Evolutionary conservation across 2,329 filamentous ascomycete genomes (phyloP).

Genomic region (Erysiphe pisi): DNA sequence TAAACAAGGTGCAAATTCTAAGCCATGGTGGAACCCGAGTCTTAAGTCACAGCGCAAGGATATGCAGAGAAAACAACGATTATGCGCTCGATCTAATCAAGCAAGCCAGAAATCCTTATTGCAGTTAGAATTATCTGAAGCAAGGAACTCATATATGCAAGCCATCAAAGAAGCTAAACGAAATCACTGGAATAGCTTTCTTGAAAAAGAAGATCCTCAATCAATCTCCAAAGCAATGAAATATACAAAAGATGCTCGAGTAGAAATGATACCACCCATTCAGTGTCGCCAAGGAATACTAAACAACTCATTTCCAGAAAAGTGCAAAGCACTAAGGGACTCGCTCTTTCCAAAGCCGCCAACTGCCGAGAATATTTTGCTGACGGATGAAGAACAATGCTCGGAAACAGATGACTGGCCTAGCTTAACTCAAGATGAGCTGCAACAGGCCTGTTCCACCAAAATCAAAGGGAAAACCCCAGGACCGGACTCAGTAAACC

Average conservation of each 20-base stretch:
- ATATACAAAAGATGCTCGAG: neutral
- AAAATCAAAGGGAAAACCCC: slow-evolving; percentile 26
- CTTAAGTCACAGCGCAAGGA: neutral
- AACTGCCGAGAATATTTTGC: neutral
- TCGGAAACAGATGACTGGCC: neutral
- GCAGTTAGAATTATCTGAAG: neutral
- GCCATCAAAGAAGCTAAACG: neutral
- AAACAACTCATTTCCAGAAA: neutral
- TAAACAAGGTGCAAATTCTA: neutral
- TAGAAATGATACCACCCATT: neutral
- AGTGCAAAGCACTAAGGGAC: neutral
- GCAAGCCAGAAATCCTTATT: neutral
- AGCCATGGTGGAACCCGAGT: neutral
- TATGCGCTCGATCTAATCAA: neutral
- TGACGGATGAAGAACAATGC: neutral
- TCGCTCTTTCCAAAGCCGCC: neutral
- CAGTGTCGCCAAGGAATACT: neutral
- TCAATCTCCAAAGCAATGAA: neutral
- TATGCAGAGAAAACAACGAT: neutral
- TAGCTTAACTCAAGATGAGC: neutral
- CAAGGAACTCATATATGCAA: neutral
- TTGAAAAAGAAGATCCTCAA: neutral
- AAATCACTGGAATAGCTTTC: neutral
- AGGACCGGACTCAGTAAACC: neutral
- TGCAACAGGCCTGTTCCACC: neutral